phyloP scores from a whole-genome alignment of 2,329 filamentous ascomycete species.

The Shiraia bambusicola region DNA sequence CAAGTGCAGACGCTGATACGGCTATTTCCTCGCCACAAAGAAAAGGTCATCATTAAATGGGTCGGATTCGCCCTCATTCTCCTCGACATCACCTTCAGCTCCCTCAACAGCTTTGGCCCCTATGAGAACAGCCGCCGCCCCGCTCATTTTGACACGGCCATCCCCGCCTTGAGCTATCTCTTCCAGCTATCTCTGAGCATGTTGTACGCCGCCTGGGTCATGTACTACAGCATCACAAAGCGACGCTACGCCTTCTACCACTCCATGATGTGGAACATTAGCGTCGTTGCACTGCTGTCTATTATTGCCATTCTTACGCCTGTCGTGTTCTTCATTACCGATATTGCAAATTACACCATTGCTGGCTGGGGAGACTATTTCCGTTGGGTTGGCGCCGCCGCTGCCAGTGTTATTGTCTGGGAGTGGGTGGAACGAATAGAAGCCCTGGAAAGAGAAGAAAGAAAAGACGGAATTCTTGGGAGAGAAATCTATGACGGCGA shows the following conservation, averaged over 20 bases:
- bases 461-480: slow-evolving; percentile 88
- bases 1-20: slow-evolving; percentile 96
- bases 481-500: slow-evolving; percentile 92
- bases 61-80: slow-evolving; percentile 91
- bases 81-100: slow-evolving; percentile 86
- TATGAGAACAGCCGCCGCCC: slow-evolving; percentile 61
- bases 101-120: slow-evolving; percentile 78
- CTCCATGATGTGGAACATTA: slow-evolving; percentile 85
- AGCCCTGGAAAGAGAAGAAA: slow-evolving; percentile 85
- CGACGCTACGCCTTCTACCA: slow-evolving; percentile 90
- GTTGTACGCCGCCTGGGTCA: slow-evolving; percentile 88
- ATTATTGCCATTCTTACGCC: slow-evolving; percentile 82
- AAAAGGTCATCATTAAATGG: slow-evolving; percentile 99
- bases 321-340: slow-evolving; percentile 88
- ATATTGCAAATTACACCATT: slow-evolving; percentile 81
- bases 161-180: slow-evolving; percentile 87
- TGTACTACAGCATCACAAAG: slow-evolving; percentile 92
- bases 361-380: slow-evolving; percentile 95
- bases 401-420: slow-evolving; percentile 95
- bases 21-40: slow-evolving; percentile 91
- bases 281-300: slow-evolving; percentile 75
- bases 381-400: slow-evolving; percentile 91
- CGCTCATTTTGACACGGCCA: slow-evolving; percentile 79
- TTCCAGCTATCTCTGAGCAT: slow-evolving; percentile 86
- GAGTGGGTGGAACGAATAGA: slow-evolving; percentile 97